A percentile compares a stretch with the other conserved stretches of the same genome.
Evolutionary conservation across 2,329 filamentous ascomycete genomes (phyloP).

Genomic region (Neurospora crassa): DNA sequence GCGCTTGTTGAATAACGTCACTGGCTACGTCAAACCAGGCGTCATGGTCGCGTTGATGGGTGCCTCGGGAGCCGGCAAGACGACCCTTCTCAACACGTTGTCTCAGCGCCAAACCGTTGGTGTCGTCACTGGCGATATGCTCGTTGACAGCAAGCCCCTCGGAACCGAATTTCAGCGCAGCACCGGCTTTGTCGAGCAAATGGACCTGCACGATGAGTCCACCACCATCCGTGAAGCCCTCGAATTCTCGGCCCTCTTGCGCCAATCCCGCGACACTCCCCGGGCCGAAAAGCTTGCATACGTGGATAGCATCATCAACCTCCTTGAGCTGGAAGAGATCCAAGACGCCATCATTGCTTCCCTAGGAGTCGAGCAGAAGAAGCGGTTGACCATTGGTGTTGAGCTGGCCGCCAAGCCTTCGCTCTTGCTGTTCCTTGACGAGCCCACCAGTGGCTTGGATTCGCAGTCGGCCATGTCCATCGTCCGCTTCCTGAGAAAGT

Average conservation of each 20-base stretch:
- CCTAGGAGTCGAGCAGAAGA: slow-evolving; percentile 36
- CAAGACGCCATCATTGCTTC: slow-evolving; percentile 61
- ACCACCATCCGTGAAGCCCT: slow-evolving; percentile 60
- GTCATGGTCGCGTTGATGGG: slow-evolving; percentile 75
- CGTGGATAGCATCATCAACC: slow-evolving; percentile 60
- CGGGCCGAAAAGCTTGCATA: slow-evolving; percentile 57
- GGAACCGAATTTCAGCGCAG: slow-evolving; percentile 60
- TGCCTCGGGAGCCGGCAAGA: slow-evolving; percentile 74
- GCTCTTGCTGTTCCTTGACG: slow-evolving; percentile 64
- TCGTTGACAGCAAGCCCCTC: slow-evolving; percentile 55
- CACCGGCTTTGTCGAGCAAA: slow-evolving; percentile 63
- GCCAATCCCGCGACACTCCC: slow-evolving; percentile 48
- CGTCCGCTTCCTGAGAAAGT: slow-evolving; percentile 57
- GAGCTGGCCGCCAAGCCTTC: slow-evolving; percentile 65
- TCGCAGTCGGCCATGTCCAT: slow-evolving; percentile 68
- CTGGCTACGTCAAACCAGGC: slow-evolving; percentile 71
- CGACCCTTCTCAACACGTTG: slow-evolving; percentile 66
- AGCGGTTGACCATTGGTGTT: slow-evolving; percentile 63
- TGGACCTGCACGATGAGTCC: slow-evolving; percentile 58
- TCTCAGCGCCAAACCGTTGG: slow-evolving; percentile 58
- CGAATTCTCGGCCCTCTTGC: slow-evolving; percentile 55
- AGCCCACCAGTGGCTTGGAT: slow-evolving; percentile 67
- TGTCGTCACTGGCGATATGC: slow-evolving; percentile 60
- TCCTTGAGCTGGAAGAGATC: slow-evolving; percentile 58
- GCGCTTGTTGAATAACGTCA: slow-evolving; percentile 47